Percentiles rank a stretch among this genome's conserved stretches.
Conservation (phyloP, 2,329 filamentous ascomycete genomes). For the Lachnellula suecica region DNA sequence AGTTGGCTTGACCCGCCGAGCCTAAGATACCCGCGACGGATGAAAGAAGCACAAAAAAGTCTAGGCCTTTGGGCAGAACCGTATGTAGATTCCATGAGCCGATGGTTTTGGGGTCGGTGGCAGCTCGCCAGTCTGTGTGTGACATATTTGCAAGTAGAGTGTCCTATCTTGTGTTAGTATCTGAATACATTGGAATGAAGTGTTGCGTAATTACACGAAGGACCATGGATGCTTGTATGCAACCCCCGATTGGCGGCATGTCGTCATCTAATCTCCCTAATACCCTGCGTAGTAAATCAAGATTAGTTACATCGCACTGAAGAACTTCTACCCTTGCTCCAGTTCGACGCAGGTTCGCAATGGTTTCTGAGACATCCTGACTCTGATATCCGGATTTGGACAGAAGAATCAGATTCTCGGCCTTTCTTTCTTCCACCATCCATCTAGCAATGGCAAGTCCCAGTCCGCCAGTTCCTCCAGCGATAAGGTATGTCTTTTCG, state of each 20-base stretch:
- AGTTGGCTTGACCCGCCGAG: slow-evolving; percentile 7
- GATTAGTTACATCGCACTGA: background rate
- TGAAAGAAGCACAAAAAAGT: slow-evolving; percentile 40
- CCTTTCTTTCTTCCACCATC: background rate
- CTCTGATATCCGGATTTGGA: background rate
- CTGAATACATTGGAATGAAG: too few relatives aligned
- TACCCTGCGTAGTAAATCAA: background rate
- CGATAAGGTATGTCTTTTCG: background rate
- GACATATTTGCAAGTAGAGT: slow-evolving; percentile 30
- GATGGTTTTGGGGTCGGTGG: slow-evolving; percentile 33
- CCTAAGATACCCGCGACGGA: slow-evolving; percentile 28
- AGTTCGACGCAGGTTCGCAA: background rate
- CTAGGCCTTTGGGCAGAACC: slow-evolving; percentile 25
- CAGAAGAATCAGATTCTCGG: background rate
- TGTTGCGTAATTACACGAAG: background rate
- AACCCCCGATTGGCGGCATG: background rate
- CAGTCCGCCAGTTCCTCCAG: background rate
- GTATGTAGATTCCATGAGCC: slow-evolving; percentile 17
- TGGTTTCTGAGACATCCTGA: background rate
- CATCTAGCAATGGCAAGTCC: background rate
- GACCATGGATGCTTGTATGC: background rate
- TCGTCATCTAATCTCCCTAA: background rate
- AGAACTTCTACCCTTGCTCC: background rate
- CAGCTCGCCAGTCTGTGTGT: slow-evolving; percentile 34
- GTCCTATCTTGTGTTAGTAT: slow-evolving; percentile 19